Evolutionary conservation across 192 early-diverging fungal genomes (phyloP).

Genomic region (Chytriomyces sp.): DNA sequence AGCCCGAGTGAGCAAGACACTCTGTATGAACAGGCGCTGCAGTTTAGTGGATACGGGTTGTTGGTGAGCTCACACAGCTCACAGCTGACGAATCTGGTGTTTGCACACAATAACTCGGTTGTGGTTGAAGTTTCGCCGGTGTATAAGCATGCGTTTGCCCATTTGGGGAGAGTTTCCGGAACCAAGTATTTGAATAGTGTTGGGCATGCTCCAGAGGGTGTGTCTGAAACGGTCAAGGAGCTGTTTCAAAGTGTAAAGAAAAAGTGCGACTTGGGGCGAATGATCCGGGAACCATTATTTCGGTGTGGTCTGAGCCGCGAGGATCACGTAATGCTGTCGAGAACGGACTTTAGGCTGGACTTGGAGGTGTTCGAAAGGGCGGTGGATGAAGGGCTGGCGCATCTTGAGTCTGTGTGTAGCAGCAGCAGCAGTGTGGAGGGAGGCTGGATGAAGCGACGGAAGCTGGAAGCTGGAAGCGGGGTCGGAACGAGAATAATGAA

Average conservation of each 20-base stretch:
- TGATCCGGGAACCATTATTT: background rate
- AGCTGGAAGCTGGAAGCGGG: too few relatives aligned
- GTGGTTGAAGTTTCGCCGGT: conserved; percentile 12
- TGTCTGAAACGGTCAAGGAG: background rate
- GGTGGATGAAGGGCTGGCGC: background rate
- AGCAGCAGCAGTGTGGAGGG: background rate
- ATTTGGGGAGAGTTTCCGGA: conserved; percentile 3
- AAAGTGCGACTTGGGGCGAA: background rate
- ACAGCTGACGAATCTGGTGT: conserved; percentile 12
- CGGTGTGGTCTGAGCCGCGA: background rate
- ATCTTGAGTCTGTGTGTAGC: background rate
- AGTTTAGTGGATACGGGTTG: background rate
- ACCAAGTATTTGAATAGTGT: conserved; percentile 7
- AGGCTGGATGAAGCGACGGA: background rate
- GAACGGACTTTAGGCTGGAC: background rate
- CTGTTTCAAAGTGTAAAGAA: background rate
- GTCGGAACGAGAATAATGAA: too few relatives aligned
- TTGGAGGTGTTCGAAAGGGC: background rate
- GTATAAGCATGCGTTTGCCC: conserved; percentile 6
- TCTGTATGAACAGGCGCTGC: background rate
- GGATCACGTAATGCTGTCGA: conserved; percentile 5
- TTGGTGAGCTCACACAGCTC: conserved; percentile 3
- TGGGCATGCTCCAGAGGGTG: background rate
- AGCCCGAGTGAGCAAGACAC: background rate
- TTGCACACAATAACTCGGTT: conserved; percentile 6